Evolutionary conservation across 768 basidiomycete genomes (phyloP).

Genomic region (Trametes cinnabarina): DNA sequence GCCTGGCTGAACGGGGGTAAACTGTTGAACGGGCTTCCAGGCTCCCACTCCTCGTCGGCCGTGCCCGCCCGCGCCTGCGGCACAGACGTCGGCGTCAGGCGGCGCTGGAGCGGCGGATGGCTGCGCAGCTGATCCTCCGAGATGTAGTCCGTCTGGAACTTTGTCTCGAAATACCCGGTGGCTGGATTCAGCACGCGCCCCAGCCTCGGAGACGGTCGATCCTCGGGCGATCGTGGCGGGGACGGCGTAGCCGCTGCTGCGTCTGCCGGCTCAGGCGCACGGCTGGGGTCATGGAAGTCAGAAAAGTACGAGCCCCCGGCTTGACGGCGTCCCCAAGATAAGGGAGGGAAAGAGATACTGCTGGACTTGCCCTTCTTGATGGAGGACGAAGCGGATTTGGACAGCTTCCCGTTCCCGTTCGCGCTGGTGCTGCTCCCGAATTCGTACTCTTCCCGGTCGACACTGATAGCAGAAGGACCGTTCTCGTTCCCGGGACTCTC

Average conservation of each 20-base stretch:
- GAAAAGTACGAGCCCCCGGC: slow-evolving; percentile 57
- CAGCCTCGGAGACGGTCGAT: slow-evolving; percentile 22
- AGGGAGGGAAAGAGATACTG: slow-evolving; percentile 55
- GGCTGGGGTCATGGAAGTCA: slow-evolving; percentile 25
- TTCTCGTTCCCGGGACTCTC: slow-evolving; percentile 39
- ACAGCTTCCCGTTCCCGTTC: slow-evolving; percentile 20
- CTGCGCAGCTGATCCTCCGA: slow-evolving; percentile 31
- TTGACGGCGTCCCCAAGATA: slow-evolving; percentile 54
- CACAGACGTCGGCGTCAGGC: not conserved
- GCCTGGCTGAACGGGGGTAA: slow-evolving; percentile 34
- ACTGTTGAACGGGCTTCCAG: slow-evolving; percentile 36
- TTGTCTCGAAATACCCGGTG: slow-evolving; percentile 39
- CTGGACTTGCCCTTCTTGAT: slow-evolving; percentile 44
- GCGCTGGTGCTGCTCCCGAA: slow-evolving; percentile 2
- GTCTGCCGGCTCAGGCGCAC: slow-evolving; percentile 17
- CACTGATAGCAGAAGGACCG: slow-evolving; percentile 1
- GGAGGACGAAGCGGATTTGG: slow-evolving; percentile 35
- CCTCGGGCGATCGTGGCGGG: slow-evolving; percentile 7
- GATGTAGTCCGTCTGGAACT: slow-evolving; percentile 45
- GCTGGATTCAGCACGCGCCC: slow-evolving; percentile 20
- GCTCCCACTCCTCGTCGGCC: slow-evolving; percentile 31
- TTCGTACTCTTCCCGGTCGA: not conserved
- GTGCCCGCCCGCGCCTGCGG: not conserved
- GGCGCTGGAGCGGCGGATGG: slow-evolving; percentile 20
- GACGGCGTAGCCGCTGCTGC: not conserved